These are phyloP conservation scores for Clonostachys sp. DNA, from an alignment of 2,329 filamentous ascomycete genomes.

Conservation along the genomic window DNA sequence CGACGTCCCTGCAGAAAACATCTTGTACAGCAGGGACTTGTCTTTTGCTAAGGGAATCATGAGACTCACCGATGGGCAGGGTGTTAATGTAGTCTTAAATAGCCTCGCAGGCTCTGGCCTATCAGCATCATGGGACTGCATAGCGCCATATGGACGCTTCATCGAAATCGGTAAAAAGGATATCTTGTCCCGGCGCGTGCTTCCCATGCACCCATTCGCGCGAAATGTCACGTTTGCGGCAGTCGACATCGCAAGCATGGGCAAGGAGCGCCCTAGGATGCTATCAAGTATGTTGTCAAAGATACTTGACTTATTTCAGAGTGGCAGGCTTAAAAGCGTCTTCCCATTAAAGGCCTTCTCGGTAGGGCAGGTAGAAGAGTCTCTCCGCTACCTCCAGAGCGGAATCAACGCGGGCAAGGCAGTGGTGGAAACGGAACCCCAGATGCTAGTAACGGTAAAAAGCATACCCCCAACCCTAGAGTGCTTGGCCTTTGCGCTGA, in stretches of 20 bases:
- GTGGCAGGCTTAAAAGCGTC: no score
- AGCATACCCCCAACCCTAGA: background rate
- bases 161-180: background rate
- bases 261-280: no score
- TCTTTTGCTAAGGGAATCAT: background rate
- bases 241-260: constrained; percentile 25
- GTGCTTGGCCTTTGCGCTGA: background rate
- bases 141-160: background rate
- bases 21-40: background rate
- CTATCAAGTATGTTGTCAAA: no score
- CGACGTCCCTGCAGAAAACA: background rate
- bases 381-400: no score
- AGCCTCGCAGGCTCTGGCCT: background rate
- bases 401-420: no score
- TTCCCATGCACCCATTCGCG: constrained; percentile 37
- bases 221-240: constrained; percentile 40
- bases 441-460: background rate
- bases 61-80: background rate
- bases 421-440: no score
- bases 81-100: background rate
- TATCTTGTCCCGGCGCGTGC: background rate
- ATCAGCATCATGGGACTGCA: background rate
- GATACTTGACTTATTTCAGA: no score
- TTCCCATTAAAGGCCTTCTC: no score
- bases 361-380: no score